Evolutionary conservation across 179 eudicot species (phyloP), one percentile per base, ranked within the genome.

Genomic region (Corrigiola litoralis): DNA sequence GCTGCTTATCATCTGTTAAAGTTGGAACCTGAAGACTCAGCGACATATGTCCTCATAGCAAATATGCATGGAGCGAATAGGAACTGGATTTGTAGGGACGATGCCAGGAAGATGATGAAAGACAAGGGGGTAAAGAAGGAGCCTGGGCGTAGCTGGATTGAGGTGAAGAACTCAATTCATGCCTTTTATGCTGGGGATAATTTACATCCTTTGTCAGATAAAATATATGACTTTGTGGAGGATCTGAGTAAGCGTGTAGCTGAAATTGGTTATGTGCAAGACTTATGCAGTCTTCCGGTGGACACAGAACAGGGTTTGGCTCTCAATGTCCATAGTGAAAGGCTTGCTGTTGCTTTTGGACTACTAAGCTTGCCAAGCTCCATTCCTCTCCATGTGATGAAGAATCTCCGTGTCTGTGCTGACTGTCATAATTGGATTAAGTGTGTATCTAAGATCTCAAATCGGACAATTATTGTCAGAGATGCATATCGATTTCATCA

Each of bases 381-480:
- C 24, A 67, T 82, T 38, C 96, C 96, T 37, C 33, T 89, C 51
- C 79, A 67, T 17, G 92, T 92, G 40, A 84, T 87, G 80, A 92
- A 92, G 77, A 92, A 92, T 78, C 87, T 92, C 27, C 95, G 98
- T 3, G 85, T 92, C n/a, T 92, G 98, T 79, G 80, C 71, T 33
- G 98, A 92, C 78, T 92, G 98, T 72, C 98, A 92, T 78, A 81
- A 82, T 70, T 89, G 96, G 96, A 87, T 89, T 58, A 89, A 87
- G 75, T 81, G 53, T 66, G 81, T 87, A 4, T 83, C 90, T 11
- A 84, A 78, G 75, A 66, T 89, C 37, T 80, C 85, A 1, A 78
- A 79, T 57, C 84, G 92, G 36, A 65, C 67, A 61, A 87, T 89
- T 72, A 66, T 90, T 66, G 92, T 92, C 34, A 78, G 98, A 63